These are phyloP conservation scores for Cichorium intybus DNA, from an alignment of 140 eudicot species.

Conservation along the genomic window DNA sequence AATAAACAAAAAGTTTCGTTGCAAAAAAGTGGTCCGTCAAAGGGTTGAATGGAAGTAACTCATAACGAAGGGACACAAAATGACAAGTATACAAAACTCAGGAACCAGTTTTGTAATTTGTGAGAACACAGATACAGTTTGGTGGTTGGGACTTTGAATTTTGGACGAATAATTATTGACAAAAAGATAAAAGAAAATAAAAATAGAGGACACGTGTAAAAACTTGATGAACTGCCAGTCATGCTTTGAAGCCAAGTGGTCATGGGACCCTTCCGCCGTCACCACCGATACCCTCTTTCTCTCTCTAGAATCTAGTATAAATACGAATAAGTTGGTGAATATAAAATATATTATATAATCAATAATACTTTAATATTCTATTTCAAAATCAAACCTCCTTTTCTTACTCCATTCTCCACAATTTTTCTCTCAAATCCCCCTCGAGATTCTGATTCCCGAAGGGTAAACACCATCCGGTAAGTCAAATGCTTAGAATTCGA, in stretches of 20 bases:
- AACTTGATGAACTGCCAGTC: not conserved
- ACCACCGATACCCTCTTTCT: not conserved
- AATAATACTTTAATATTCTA: not conserved
- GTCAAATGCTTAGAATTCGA: not conserved
- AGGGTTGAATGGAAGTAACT: not conserved
- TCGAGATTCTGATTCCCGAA: not conserved
- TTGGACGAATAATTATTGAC: too few relatives aligned
- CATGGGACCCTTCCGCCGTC: not conserved
- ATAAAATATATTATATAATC: not conserved
- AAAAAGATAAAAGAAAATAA: too few relatives aligned
- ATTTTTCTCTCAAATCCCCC: not conserved
- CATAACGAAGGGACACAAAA: not conserved
- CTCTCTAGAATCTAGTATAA: not conserved
- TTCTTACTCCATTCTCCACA: too few relatives aligned
- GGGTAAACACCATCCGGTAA: not conserved
- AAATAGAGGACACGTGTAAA: not conserved
- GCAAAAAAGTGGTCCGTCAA: not conserved
- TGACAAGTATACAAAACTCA: not conserved
- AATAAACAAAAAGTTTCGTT: not conserved
- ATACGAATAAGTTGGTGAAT: not conserved
- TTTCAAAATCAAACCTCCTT: too few relatives aligned
- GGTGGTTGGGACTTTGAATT: too few relatives aligned
- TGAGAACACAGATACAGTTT: not conserved
- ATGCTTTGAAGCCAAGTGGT: not conserved
- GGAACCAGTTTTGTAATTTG: not conserved